Percentiles rank a stretch among this genome's conserved stretches.
phyloP scores from a whole-genome alignment of 2,329 filamentous ascomycete genomes.

The Exophiala viscosa region DNA sequence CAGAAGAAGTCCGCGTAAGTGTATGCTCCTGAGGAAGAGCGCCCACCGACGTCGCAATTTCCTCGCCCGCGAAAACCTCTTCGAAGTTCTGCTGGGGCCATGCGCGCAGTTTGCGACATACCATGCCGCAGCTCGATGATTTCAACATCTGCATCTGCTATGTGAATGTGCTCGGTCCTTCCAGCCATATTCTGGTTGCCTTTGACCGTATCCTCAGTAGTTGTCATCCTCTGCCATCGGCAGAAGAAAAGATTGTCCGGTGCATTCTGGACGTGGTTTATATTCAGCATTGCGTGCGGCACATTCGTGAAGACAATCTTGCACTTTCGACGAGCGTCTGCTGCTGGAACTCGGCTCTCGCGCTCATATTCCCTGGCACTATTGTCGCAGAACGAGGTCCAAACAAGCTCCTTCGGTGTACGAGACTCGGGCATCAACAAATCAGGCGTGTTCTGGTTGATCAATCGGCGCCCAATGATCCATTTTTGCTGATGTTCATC shows the following conservation, averaged over 20 bases:
- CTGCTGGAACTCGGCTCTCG: background rate
- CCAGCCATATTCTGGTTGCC: background rate
- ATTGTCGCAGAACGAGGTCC: background rate
- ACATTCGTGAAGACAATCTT: background rate
- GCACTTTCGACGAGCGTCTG: background rate
- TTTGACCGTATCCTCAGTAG: too few species aligned
- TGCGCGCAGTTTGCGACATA: too few species aligned
- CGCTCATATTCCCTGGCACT: background rate
- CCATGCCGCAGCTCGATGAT: background rate
- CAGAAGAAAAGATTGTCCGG: slow-evolving; percentile 29
- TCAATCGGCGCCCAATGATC: background rate
- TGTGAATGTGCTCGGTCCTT: background rate
- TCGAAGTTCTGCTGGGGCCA: background rate
- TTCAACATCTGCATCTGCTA: background rate
- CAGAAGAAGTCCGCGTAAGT: slow-evolving; percentile 70
- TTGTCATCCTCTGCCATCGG: slow-evolving; percentile 23
- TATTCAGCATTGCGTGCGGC: background rate
- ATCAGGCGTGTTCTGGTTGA: background rate
- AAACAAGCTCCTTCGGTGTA: background rate
- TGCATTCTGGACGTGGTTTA: background rate
- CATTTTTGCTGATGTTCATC: background rate
- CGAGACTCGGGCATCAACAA: background rate
- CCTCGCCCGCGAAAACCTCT: background rate
- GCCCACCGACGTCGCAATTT: background rate
- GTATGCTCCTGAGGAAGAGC: slow-evolving; percentile 39